Conservation (phyloP, 345 rosid genomes). For the Eucalyptus pauciflora region DNA sequence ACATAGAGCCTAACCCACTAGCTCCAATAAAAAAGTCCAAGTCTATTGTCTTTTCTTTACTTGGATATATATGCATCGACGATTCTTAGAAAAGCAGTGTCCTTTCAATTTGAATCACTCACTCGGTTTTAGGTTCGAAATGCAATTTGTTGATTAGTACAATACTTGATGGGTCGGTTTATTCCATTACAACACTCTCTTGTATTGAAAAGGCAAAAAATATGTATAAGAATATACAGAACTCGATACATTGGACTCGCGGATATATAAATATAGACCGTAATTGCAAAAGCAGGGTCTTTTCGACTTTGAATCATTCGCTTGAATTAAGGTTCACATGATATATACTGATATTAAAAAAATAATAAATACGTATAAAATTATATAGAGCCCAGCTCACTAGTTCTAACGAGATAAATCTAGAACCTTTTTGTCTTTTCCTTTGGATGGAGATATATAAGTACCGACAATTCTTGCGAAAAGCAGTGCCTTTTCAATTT, state of each 20-base stretch:
- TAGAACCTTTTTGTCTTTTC: background rate
- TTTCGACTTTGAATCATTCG: background rate
- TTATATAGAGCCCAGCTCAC: background rate
- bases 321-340: background rate
- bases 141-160: background rate
- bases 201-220: background rate
- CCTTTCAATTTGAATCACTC: background rate
- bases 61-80: background rate
- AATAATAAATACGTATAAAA: background rate
- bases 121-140: background rate
- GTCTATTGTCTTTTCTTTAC: background rate
- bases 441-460: background rate
- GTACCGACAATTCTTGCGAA: background rate
- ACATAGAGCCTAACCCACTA: background rate
- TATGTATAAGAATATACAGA: background rate
- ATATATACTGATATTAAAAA: background rate
- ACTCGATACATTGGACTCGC: accelerated
- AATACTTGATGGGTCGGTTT: background rate
- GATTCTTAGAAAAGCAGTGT: background rate
- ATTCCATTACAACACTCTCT: background rate
- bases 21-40: background rate
- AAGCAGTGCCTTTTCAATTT: background rate
- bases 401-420: accelerated
- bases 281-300: accelerated
- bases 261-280: background rate